Conservation (phyloP, 441 rosid species). For the Cnidoscolus chayamansa region DNA sequence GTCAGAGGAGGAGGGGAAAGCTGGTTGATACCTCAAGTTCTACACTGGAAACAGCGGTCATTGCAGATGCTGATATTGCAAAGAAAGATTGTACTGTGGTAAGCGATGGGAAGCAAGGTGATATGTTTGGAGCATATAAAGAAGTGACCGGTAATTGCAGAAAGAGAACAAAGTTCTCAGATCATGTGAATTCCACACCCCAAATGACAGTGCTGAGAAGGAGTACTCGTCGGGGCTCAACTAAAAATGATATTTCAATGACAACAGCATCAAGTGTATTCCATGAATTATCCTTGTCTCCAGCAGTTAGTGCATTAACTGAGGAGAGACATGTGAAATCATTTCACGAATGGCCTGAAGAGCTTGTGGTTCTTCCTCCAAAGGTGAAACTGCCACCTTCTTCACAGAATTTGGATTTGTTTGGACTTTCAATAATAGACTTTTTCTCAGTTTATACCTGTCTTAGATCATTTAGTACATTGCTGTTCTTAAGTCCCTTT, state of each 20-base stretch:
- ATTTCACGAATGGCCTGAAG: conserved; percentile 32
- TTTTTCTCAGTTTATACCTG: conserved; percentile 75
- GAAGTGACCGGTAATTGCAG: conserved; percentile 38
- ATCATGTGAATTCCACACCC: conserved; percentile 29
- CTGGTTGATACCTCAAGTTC: conserved; percentile 4
- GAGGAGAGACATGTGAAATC: conserved; percentile 43
- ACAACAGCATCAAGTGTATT: conserved; percentile 22
- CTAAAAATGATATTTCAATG: conserved; percentile 33
- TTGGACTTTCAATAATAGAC: conserved; percentile 57
- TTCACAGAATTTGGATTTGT: conserved; percentile 67
- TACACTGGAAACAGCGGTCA: conserved; percentile 6
- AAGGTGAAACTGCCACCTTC: conserved; percentile 65
- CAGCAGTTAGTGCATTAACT: conserved; percentile 51
- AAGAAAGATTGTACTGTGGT: conserved; percentile 13
- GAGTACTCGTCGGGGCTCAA: conserved; percentile 68
- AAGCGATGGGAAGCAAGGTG: conserved; percentile 37
- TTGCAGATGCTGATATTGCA: not conserved
- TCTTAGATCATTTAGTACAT: conserved; percentile 70
- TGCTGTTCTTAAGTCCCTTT: conserved; percentile 70
- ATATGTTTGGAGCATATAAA: conserved; percentile 29
- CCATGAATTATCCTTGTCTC: conserved; percentile 43
- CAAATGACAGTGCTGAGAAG: conserved; percentile 63
- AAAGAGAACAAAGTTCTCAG: conserved; percentile 51
- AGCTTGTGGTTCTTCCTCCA: conserved; percentile 39
- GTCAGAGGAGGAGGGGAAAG: conserved; percentile 23